Conservation (phyloP, 345 rosid species). For the Dimocarpus longan region DNA sequence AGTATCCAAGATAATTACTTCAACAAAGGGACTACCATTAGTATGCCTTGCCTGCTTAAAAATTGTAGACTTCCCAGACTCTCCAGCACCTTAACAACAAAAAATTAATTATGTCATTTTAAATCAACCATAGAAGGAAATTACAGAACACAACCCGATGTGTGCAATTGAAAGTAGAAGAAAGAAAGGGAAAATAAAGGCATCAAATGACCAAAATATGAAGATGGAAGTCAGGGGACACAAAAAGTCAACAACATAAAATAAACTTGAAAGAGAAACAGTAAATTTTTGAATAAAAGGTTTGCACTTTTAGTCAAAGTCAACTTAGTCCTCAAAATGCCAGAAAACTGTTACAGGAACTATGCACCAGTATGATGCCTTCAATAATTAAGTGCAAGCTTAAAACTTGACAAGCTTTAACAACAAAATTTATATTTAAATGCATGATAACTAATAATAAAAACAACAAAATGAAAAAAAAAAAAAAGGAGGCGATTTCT, state of each 20-base stretch:
- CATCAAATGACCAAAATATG: background rate
- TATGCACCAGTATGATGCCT: slow-evolving; percentile 4
- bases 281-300: background rate
- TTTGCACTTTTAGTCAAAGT: background rate
- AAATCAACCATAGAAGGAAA: slow-evolving; percentile 2
- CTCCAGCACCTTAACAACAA: slow-evolving; percentile 81
- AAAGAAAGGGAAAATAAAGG: background rate
- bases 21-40: background rate
- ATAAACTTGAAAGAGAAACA: background rate
- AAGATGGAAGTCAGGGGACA: background rate
- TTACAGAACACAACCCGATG: background rate
- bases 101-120: slow-evolving; percentile 10
- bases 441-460: background rate
- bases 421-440: background rate
- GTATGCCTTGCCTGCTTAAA: slow-evolving; percentile 83
- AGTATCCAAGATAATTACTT: background rate
- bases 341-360: background rate
- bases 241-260: background rate
- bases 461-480: background rate
- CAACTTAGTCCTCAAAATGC: background rate
- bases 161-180: background rate
- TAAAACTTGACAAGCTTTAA: background rate
- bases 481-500: background rate
- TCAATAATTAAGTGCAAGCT: slow-evolving; percentile 9
- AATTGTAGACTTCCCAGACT: slow-evolving; percentile 98